Conservation (phyloP, 805 yeast genomes). For the Debaryomyces hansenii region DNA sequence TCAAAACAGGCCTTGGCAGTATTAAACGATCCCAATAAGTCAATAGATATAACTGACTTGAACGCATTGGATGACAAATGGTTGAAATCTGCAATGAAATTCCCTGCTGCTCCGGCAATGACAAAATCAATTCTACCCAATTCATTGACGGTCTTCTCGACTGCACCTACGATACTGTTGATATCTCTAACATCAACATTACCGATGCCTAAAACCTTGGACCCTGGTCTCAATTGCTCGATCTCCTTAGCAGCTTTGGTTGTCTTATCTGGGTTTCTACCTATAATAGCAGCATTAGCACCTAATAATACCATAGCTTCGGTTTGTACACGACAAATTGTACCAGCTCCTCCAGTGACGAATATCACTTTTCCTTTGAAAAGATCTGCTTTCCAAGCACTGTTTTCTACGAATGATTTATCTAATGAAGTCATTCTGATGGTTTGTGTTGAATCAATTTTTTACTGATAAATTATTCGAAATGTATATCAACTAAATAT, state of each 20-base stretch:
- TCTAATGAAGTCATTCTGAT: conserved; percentile 29
- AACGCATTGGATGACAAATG: conserved; percentile 83
- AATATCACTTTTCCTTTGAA: conserved; percentile 85
- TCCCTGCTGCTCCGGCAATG: conserved; percentile 96
- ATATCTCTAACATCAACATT: conserved; percentile 78
- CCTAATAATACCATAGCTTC: conserved; percentile 84
- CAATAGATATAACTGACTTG: conserved; percentile 83
- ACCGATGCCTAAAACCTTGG: conserved; percentile 70
- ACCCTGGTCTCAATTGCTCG: conserved; percentile 52
- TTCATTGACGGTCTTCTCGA: conserved; percentile 57
- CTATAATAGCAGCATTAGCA: conserved; percentile 82
- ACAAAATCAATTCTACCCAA: conserved; percentile 84
- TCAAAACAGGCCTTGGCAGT: conserved; percentile 81
- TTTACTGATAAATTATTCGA: too few species aligned
- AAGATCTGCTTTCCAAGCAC: conserved; percentile 55
- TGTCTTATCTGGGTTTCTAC: conserved; percentile 72
- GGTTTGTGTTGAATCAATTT: too few species aligned
- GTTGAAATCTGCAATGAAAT: conserved; percentile 78
- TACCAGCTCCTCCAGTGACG: conserved; percentile 95
- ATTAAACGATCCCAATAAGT: conserved; percentile 84
- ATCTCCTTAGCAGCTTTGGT: conserved; percentile 67
- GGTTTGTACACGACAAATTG: conserved; percentile 88
- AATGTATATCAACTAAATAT: too few species aligned
- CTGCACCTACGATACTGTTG: conserved; percentile 61
- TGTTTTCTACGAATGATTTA: conserved; percentile 25